Evolutionary conservation across 306 rosid genomes (phyloP).

Genomic region (Dalbergia cultrata): DNA sequence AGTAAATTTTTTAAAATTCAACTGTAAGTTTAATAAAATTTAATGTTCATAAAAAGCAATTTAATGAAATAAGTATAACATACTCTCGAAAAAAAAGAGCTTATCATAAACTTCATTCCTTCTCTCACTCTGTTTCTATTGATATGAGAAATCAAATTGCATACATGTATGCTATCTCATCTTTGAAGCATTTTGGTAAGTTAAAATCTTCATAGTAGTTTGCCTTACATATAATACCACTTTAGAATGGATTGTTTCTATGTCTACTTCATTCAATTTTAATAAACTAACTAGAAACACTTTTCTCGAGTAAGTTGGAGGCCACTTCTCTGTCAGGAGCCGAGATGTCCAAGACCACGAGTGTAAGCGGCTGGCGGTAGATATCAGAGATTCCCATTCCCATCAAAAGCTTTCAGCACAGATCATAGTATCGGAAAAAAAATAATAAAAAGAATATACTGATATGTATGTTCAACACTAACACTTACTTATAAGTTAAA

Average conservation of each 20-base stretch:
- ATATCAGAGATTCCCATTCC: slow-evolving; percentile 22
- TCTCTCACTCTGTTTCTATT: background rate
- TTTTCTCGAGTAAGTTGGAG: slow-evolving; percentile 38
- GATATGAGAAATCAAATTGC: background rate
- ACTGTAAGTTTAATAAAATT: no score
- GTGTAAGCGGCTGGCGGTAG: slow-evolving; percentile 20
- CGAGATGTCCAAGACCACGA: background rate
- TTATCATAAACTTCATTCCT: no score
- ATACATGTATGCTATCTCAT: background rate
- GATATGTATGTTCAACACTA: no score
- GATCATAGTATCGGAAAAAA: no score
- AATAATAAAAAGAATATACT: no score
- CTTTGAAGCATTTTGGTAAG: background rate
- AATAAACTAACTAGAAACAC: background rate
- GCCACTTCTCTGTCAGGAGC: slow-evolving; percentile 32
- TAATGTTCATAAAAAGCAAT: no score
- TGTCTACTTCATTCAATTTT: slow-evolving; percentile 5
- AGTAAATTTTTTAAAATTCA: no score
- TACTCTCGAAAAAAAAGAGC: no score
- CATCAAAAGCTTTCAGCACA: no score
- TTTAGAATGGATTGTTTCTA: background rate
- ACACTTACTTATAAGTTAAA: no score
- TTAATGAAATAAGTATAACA: no score
- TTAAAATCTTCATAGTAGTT: background rate
- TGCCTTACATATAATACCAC: background rate